A percentile compares a stretch with the other conserved stretches of the same genome.
These are phyloP conservation scores for Chlorella sp. DNA, from an alignment of 139 green algal genomes.

Conservation along the genomic window DNA sequence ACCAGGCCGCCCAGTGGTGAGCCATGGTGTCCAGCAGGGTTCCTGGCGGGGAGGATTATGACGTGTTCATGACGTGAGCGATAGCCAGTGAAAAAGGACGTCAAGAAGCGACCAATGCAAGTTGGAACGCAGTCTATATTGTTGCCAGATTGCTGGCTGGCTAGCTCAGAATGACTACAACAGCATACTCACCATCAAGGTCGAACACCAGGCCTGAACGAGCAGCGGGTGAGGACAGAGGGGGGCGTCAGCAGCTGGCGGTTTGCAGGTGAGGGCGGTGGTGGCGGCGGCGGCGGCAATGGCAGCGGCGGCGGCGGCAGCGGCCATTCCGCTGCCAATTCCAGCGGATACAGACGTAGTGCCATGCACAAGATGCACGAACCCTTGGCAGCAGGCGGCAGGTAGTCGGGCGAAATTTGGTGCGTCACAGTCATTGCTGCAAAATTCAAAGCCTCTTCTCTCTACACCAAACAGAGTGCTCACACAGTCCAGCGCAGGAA, in stretches of 20 bases:
- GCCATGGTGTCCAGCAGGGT: slow-evolving; percentile 36
- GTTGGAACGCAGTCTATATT: not conserved
- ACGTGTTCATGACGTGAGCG: not conserved
- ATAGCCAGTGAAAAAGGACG: not conserved
- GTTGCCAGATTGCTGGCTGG: not conserved
- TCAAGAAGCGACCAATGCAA: not conserved
- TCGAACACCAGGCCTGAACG: slow-evolving; percentile 33
- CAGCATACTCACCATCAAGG: slow-evolving; percentile 23
- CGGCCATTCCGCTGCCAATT: not conserved
- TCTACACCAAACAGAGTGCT: not conserved
- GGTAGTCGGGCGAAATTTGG: not conserved
- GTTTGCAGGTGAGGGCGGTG: too few species aligned
- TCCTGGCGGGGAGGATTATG: not conserved
- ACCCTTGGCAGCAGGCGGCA: slow-evolving; percentile 22
- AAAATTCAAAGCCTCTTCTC: not conserved
- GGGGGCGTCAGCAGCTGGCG: not conserved
- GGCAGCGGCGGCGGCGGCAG: not conserved
- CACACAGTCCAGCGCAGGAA: not conserved
- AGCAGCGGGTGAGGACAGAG: not conserved
- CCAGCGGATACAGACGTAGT: not conserved
- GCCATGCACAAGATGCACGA: not conserved
- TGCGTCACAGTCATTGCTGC: slow-evolving; percentile 5
- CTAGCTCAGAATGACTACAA: too few species aligned
- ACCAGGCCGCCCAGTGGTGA: slow-evolving; percentile 30
- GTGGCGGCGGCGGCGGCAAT: not conserved